Conservation (phyloP, 805 yeast species). For the Lachancea lanzarotensis region DNA sequence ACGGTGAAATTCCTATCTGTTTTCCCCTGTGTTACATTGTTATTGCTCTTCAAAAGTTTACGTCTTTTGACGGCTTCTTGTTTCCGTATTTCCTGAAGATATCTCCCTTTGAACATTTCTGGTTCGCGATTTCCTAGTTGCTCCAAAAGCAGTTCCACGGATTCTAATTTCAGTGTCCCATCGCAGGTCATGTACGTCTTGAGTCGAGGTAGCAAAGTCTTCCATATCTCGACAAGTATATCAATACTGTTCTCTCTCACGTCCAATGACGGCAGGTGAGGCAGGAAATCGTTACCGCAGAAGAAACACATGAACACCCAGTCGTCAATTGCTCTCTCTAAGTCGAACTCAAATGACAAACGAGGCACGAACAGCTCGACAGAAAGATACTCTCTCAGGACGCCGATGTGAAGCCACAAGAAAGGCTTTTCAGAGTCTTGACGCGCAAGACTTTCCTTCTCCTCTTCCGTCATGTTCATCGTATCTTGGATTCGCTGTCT, state of each 20-base stretch:
- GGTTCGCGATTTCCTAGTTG: conserved; percentile 69
- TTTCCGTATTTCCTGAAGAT: conserved; percentile 62
- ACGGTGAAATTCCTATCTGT: conserved; percentile 62
- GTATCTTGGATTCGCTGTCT: conserved; percentile 21
- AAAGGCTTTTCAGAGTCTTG: conserved; percentile 64
- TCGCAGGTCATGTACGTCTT: conserved; percentile 83
- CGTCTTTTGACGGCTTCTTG: conserved; percentile 60
- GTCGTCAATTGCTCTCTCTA: conserved; percentile 95
- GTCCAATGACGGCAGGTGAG: conserved; percentile 90
- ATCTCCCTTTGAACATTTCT: conserved; percentile 63
- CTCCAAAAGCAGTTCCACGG: conserved; percentile 65
- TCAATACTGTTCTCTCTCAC: conserved; percentile 94
- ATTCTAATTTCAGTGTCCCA: conserved; percentile 68
- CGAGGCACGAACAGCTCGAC: conserved; percentile 71
- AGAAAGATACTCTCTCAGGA: conserved; percentile 79
- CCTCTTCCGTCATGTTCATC: conserved; percentile 55
- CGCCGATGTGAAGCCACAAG: conserved; percentile 86
- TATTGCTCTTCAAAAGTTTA: conserved; percentile 40
- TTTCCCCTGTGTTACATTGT: conserved; percentile 58
- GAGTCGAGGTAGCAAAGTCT: conserved; percentile 55
- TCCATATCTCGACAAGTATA: conserved; percentile 76
- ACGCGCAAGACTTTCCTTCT: conserved; percentile 33
- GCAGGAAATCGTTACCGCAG: conserved; percentile 96
- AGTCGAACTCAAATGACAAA: conserved; percentile 67
- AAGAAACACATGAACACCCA: conserved; percentile 99